phyloP scores from a whole-genome alignment of 495 filamentous ascomycete genomes.

The Tuber indicum region DNA sequence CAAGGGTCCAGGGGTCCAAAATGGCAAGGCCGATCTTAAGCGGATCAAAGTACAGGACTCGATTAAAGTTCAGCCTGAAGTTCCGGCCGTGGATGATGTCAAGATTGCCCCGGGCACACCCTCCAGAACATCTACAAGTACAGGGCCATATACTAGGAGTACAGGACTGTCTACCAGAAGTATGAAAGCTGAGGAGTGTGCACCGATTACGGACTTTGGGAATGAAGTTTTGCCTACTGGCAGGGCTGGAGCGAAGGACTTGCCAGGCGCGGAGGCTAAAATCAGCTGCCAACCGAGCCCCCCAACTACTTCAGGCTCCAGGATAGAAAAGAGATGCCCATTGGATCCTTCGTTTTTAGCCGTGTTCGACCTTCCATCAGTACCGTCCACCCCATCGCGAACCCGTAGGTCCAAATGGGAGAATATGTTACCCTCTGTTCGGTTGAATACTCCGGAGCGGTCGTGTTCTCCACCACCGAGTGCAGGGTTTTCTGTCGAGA shows the following conservation, averaged over 20 bases:
- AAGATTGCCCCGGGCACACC: not conserved
- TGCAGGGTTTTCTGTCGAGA: not conserved
- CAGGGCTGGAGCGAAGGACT: not conserved
- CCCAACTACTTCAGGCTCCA: not conserved
- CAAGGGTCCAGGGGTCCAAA: not conserved
- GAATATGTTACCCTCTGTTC: not conserved
- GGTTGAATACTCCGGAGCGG: constrained; percentile 1
- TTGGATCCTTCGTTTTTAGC: not conserved
- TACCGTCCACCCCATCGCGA: not conserved
- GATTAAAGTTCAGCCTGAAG: not conserved
- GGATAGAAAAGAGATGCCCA: constrained; percentile 1
- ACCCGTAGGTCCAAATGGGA: not conserved
- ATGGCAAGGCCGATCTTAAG: not conserved
- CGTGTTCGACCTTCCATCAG: not conserved
- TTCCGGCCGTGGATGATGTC: not conserved
- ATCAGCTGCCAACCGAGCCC: not conserved
- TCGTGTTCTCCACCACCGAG: not conserved
- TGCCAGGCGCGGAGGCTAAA: not conserved
- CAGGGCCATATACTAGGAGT: not conserved
- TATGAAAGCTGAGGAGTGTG: not conserved
- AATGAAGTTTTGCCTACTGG: not conserved
- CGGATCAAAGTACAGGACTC: not conserved
- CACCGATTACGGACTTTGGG: not conserved
- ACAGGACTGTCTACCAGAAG: not conserved
- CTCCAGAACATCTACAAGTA: not conserved